A percentile compares a stretch with the other conserved stretches of the same genome.
phyloP scores from a whole-genome alignment of 2,329 filamentous ascomycete species.

The Alternaria alternata region DNA sequence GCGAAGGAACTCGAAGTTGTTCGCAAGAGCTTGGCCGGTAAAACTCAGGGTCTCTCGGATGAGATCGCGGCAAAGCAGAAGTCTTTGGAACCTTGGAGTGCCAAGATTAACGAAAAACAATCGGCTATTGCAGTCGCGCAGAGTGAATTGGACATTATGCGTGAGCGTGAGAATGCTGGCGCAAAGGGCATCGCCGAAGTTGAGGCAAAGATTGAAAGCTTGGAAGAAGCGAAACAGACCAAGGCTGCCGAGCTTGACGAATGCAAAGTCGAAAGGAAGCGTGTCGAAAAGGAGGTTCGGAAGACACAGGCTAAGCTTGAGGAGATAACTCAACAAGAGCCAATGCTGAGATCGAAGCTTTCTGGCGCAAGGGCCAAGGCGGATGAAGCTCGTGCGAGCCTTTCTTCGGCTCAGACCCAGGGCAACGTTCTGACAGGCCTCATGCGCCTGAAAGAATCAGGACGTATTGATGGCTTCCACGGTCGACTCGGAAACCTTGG shows the following conservation, averaged over 20 bases:
- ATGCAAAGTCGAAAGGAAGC: constrained; percentile 75
- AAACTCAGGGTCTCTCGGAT: constrained; percentile 93
- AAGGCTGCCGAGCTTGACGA: constrained; percentile 80
- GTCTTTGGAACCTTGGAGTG: constrained; percentile 93
- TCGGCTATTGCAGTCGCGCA: constrained; percentile 93
- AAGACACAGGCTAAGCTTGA: constrained; percentile 76
- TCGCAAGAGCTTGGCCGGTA: constrained; percentile 87
- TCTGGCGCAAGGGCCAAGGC: constrained; percentile 93
- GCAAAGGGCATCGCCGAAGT: constrained; percentile 84
- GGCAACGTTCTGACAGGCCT: constrained; percentile 90
- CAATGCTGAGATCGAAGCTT: constrained; percentile 81
- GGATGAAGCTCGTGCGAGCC: constrained; percentile 89
- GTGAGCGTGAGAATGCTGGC: constrained; percentile 87
- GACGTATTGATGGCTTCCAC: constrained; percentile 96
- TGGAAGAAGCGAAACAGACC: constrained; percentile 73
- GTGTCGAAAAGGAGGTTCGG: constrained; percentile 76
- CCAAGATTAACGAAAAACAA: constrained; percentile 95
- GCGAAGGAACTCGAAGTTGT: constrained; percentile 85
- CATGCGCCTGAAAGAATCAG: constrained; percentile 94
- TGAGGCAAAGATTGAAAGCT: constrained; percentile 76
- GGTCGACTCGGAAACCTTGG: constrained; percentile 93
- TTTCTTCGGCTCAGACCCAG: constrained; percentile 89
- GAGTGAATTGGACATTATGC: constrained; percentile 90
- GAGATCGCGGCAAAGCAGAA: constrained; percentile 93
- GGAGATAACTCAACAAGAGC: constrained; percentile 78